These are phyloP conservation scores for Claviceps cyperi DNA, from an alignment of 2,329 filamentous ascomycete species.

Conservation along the genomic window DNA sequence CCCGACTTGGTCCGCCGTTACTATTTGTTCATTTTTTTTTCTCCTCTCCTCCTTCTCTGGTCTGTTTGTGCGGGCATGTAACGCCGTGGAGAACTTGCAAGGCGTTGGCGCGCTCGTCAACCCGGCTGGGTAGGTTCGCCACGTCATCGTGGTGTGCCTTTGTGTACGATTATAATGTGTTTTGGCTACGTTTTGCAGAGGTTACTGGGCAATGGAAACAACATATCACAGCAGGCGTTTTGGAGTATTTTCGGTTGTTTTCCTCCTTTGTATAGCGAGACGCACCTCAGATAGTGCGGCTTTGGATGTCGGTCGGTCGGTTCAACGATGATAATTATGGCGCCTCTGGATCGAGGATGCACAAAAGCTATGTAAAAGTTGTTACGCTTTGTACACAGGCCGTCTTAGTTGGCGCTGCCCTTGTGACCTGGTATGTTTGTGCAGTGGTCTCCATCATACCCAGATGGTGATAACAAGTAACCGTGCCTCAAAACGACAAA, in stretches of 20 bases:
- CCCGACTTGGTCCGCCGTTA: not conserved
- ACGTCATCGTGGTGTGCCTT: not conserved
- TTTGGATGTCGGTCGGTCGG: conserved; percentile 5
- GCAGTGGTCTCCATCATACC: not conserved
- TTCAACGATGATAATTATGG: conserved; percentile 7
- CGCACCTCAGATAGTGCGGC: not conserved
- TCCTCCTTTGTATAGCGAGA: not conserved
- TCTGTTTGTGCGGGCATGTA: conserved; percentile 7
- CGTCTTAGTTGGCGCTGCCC: not conserved
- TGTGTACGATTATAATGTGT: conserved; percentile 3
- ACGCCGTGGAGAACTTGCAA: conserved; percentile 7
- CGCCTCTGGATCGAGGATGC: not conserved
- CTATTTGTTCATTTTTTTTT: conserved; percentile 9
- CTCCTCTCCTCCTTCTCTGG: conserved; percentile 5
- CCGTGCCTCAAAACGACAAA: not conserved
- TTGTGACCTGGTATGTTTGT: not conserved
- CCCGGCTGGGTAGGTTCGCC: not conserved
- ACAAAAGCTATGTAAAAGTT: not conserved
- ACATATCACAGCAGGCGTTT: conserved; percentile 8
- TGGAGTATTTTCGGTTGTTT: conserved; percentile 3
- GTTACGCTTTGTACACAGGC: not conserved
- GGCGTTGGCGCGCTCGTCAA: not conserved
- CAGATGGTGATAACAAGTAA: not conserved
- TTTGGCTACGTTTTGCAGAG: conserved; percentile 1
- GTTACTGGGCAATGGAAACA: conserved; percentile 1